These are phyloP conservation scores for Chlamydomonas reinhardtii DNA, from an alignment of 163 green algal species.

Conservation along the genomic window DNA sequence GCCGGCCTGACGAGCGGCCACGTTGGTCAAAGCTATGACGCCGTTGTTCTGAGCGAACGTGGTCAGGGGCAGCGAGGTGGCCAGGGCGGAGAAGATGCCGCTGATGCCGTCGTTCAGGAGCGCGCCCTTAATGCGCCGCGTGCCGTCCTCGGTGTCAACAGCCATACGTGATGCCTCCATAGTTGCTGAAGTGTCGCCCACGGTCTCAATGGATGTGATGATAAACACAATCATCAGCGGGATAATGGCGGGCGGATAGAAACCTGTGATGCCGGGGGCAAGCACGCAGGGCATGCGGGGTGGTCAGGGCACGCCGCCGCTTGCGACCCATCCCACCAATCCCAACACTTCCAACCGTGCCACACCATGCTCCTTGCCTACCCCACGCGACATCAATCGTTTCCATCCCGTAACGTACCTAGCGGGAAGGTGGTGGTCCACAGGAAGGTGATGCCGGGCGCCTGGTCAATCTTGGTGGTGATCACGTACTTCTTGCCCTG, in stretches of 20 bases:
- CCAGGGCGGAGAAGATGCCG: constrained; percentile 76
- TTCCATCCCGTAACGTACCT: background rate
- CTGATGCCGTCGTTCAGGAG: constrained; percentile 72
- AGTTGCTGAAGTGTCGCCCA: constrained; percentile 85
- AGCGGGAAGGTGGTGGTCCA: constrained; percentile 85
- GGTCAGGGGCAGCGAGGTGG: constrained; percentile 75
- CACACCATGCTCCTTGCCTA: no score
- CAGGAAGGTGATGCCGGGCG: constrained; percentile 85
- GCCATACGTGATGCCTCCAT: constrained; percentile 70
- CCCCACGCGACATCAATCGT: no score
- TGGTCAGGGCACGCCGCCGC: no score
- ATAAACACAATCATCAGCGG: constrained; percentile 81
- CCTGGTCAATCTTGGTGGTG: constrained; percentile 68
- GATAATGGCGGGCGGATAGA: constrained; percentile 84
- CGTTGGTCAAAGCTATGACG: constrained; percentile 79
- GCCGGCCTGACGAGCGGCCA: constrained; percentile 76
- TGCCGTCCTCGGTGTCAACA: constrained; percentile 53
- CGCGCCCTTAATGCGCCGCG: constrained; percentile 69
- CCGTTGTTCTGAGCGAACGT: constrained; percentile 91
- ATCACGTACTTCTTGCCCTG: constrained; percentile 68
- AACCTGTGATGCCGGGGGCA: constrained; percentile 35
- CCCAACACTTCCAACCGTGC: no score
- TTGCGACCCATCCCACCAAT: no score
- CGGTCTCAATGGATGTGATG: constrained; percentile 84
- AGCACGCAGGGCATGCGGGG: no score